These are phyloP conservation scores for Arthrinium phaeospermum DNA, from an alignment of 2,329 filamentous ascomycete species.

Conservation along the genomic window DNA sequence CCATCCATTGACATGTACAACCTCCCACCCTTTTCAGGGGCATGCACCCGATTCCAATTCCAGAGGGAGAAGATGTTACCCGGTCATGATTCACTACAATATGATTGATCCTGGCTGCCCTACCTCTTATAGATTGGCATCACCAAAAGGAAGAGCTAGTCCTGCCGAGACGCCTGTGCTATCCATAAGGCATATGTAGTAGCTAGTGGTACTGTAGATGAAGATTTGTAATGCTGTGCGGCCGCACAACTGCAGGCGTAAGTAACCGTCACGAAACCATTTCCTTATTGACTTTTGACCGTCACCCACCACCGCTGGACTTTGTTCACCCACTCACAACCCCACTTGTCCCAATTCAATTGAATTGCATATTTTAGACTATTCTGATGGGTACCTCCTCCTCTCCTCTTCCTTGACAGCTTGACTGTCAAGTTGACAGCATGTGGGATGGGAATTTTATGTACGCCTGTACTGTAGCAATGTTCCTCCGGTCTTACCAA, in stretches of 20 bases:
- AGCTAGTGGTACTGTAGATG: neutral
- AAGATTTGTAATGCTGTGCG: neutral
- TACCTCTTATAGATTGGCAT: neutral
- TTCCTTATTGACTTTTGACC: constrained; percentile 7
- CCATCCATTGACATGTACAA: too few relatives aligned
- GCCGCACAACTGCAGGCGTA: neutral
- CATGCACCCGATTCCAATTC: neutral
- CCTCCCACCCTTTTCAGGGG: neutral
- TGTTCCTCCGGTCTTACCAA: constrained; percentile 4
- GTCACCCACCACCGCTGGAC: neutral
- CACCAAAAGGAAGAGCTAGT: neutral
- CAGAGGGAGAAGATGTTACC: neutral
- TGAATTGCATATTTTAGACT: neutral
- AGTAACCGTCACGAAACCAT: constrained; percentile 6
- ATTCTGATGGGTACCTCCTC: neutral
- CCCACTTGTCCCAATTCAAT: neutral
- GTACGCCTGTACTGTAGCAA: neutral
- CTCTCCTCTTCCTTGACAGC: neutral
- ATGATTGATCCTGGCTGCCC: neutral
- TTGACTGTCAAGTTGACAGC: neutral
- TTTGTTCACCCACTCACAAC: neutral
- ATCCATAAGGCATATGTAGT: neutral
- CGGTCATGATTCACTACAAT: neutral
- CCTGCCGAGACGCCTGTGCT: neutral
- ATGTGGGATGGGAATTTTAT: neutral